Evolutionary conservation across 768 basidiomycete genomes (phyloP).

Genomic region (Panaeolus cyanescens): DNA sequence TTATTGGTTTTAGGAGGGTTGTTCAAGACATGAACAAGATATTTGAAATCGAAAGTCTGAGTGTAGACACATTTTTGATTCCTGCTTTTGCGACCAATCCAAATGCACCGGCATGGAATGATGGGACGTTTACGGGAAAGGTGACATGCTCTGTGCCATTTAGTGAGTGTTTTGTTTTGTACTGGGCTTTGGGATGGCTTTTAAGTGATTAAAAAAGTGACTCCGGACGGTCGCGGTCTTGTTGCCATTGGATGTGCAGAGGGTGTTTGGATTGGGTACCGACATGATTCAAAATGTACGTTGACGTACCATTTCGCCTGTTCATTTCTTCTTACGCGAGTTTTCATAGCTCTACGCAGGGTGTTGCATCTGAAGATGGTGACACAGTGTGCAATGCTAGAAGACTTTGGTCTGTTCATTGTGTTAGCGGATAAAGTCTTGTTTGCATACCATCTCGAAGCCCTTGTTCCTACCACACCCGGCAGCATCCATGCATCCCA

Average conservation of each 20-base stretch:
- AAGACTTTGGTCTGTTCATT: conserved; percentile 96
- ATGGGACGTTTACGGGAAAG: conserved; percentile 72
- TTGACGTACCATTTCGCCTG: not conserved
- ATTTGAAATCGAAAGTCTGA: conserved; percentile 91
- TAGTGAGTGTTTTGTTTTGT: conserved; percentile 44
- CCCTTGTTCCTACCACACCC: conserved; percentile 86
- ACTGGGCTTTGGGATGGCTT: not conserved
- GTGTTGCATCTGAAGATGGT: conserved; percentile 92
- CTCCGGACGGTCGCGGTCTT: conserved; percentile 76
- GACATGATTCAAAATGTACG: conserved; percentile 83
- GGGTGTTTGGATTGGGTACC: conserved; percentile 93
- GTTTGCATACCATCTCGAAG: conserved; percentile 95
- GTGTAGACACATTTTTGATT: conserved; percentile 83
- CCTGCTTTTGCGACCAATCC: conserved; percentile 57
- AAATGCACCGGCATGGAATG: conserved; percentile 58
- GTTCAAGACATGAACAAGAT: conserved; percentile 94
- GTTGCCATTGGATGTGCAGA: conserved; percentile 91
- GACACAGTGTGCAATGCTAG: conserved; percentile 91
- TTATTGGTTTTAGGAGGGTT: conserved; percentile 79
- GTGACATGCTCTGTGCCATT: conserved; percentile 97
- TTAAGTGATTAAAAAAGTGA: conserved; percentile 55
- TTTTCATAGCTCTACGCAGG: conserved; percentile 72
- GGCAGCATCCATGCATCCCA: conserved; percentile 67
- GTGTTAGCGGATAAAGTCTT: conserved; percentile 93
- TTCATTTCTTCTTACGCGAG: conserved; percentile 27